Conservation (phyloP, 306 rosid genomes). For the Rosa rugosa region DNA sequence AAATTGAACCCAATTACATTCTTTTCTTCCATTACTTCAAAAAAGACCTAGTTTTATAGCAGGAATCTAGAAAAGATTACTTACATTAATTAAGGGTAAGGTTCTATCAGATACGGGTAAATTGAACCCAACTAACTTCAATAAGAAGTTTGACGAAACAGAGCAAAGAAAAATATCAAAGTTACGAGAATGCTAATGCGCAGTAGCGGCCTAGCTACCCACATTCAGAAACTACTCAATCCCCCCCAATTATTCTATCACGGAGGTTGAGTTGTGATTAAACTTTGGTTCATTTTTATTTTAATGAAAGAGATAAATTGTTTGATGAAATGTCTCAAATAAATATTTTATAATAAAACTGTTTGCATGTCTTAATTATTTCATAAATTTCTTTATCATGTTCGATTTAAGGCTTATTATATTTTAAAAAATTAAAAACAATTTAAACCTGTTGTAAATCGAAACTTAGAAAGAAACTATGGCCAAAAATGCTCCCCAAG, state of each 20-base stretch:
- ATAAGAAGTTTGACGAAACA: no score
- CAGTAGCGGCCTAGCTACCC: neutral
- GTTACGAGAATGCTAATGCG: neutral
- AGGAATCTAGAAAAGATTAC: no score
- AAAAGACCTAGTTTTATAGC: no score
- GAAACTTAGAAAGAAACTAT: neutral
- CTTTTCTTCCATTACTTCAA: neutral
- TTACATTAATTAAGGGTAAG: neutral
- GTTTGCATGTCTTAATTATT: neutral
- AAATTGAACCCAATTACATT: no score
- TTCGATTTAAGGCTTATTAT: neutral
- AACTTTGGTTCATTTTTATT: neutral
- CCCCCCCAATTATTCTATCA: neutral
- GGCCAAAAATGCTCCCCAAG: constrained; percentile 11
- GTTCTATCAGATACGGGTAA: no score
- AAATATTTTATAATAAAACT: neutral
- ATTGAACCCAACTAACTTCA: no score
- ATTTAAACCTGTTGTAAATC: neutral
- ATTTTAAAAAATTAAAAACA: neutral
- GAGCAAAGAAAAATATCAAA: neutral
- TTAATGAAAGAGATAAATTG: neutral
- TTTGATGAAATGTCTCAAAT: neutral
- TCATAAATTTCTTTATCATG: neutral
- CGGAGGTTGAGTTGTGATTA: neutral
- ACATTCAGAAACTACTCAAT: neutral